Base-by-base conservation (phyloP, 352 stramenopile species). In the Globisporangium nodosum region DNA sequence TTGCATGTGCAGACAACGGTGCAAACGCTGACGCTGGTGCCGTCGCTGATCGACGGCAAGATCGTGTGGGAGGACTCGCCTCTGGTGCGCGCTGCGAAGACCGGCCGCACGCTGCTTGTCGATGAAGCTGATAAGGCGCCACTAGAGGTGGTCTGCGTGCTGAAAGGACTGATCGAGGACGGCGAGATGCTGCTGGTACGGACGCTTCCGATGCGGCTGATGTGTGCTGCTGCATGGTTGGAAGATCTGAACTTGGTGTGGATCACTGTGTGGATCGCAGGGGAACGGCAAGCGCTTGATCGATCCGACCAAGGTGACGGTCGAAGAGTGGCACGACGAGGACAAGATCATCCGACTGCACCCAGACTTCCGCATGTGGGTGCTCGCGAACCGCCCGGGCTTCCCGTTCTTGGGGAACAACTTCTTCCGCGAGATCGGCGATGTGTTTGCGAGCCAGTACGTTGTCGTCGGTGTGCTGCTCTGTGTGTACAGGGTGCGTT, bases 401-500 rank as follows among this genome's bases (percentile, higher is more conserved):
- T 98, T 90, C 62, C 96, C 96, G 13, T 99, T 99, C 69, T 76
- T 97, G 37, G 96, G 96, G n/a, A 98, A 99, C 78, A 96, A 98
- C 59, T 96, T 98, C 35, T 97, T 96, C 66, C 68, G 81, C 6
- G 88, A 97, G 65, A 97, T 98, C 56, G 90, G 90, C 24, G 96
- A 98, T 64, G 84, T 95, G 37, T 98, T 98, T 71, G 84, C 90
- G 2, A 95, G 78, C 68, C 84, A 97, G 81, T 92, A 81, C 43
- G 78, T 73, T 9, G 21, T 21, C 5, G 15, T 21, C 5, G 13
- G 5, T 42, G 16, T 5, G 24, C 18, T 21, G 8, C 18, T 37
- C 51, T 43, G 2, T 35, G 8, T 15, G 35, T 15, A 42, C 21
- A 30, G 51, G 18, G 5, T 6, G 15, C 7, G 27, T 56, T 18